Evolutionary conservation across 2,329 filamentous ascomycete genomes (phyloP), one percentile per base, ranked within the genome.

Genomic region (Aureobasidium sp.): DNA sequence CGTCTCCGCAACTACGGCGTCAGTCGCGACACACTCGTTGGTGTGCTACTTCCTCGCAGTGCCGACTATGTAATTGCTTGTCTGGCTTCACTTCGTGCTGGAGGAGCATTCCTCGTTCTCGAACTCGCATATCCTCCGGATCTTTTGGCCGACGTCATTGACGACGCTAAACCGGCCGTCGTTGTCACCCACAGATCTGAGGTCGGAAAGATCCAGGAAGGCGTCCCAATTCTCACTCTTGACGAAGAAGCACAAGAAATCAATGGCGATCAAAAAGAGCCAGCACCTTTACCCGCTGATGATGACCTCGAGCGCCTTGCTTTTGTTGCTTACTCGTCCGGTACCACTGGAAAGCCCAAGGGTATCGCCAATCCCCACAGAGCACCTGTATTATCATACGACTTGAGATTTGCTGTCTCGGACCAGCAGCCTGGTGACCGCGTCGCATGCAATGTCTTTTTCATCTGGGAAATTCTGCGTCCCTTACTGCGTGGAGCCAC

Each of bases 371-470:
- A 92, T 71, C 86, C 88, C 2, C 89, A 92, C 72, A 80, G 84
- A 68, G 89, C 89, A 17, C 80, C 89, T 0, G 86, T 92, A 1
- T 81, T 83, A 31, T 92, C 89, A 7, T 92, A 92, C 70, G 79
- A 90, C 67, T 73, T 90, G 65, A 79, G 89, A 72, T 92, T 92
- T 69, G 78, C 76, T 11, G 73, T 92, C 53, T 87, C 85, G 66
- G 86, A 92, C 71, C 77, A 90, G 2, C 75, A 81, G 20, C 86
- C 86, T 0, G 88, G 88, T 17, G 89, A 91, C 67, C 83, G 89
- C 7, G 88, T 92, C 12, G 89, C 89, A n/a, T 92, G 89, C 76
- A 93, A 92, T 77, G 89, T 92, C 63, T 93, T 92, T 73, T 93
- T 93, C 71, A 81, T 92, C 51, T 93, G 89, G 89, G 89, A 93